Evolutionary conservation across 2,329 filamentous ascomycete genomes (phyloP), one percentile per base, ranked within the genome.

Genomic region (Hymenoscyphus occultus): DNA sequence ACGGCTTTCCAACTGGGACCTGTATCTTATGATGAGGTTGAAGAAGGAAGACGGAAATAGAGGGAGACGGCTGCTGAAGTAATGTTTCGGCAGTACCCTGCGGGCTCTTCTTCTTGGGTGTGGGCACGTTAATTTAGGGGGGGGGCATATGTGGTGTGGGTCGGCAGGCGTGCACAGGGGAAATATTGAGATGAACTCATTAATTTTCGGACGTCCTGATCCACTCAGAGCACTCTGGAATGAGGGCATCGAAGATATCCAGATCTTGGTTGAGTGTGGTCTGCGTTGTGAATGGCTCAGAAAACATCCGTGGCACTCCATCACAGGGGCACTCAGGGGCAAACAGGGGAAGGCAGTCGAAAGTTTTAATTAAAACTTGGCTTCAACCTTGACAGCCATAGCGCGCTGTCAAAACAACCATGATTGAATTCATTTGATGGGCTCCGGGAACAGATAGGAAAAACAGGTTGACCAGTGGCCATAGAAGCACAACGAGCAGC

Each of bases 131-230:
- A 62, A 68, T 67, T 69, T 69, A 7, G 35, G 68, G 67, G 68
- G 67, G 65, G 62, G 63, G 65, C 58, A 60, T 54, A 58, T 65
- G 63, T 35, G 35, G 48, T 48, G 61, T 39, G 59, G 65, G 60
- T 62, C 63, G 59, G 57, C 61, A 65, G 64, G 39, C 61, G 64
- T 59, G n/a, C 51, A 62, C 68, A 69, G 69, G 72, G 68, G 69
- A 48, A 59, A 68, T 64, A 72, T 71, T 71, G 72, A 70, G 71
- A 72, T 72, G 69, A 70, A 68, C 67, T 70, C 66, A 63, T 64
- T 67, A 40, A 69, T 65, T 42, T 45, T 58, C 31, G 59, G 60
- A 40, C 31, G 3, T 59, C 45, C 51, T 48, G 61, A 54, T 63
- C 69, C 71, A 72, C 68, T 70, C 14, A 71, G 39, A 68, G 69